These are phyloP conservation scores for Globisporangium cystogenes DNA, from an alignment of 352 stramenopile species.

Conservation along the genomic window DNA sequence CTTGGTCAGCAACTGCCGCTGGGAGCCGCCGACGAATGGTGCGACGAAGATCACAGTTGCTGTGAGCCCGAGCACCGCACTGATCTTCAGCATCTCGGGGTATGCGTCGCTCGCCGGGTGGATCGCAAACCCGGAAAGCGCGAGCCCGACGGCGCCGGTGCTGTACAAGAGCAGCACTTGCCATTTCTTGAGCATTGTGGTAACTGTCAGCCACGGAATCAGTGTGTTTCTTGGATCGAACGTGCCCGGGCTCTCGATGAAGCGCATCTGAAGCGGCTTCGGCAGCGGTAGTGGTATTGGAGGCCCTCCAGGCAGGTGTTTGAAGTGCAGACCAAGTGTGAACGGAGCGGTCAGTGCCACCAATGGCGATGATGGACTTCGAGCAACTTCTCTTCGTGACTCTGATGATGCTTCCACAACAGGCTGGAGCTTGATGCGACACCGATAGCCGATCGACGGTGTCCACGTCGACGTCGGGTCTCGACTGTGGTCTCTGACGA, in stretches of 20 bases:
- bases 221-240: conserved; percentile 3
- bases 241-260: background rate
- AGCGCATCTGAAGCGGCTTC: conserved; percentile 2
- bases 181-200: background rate
- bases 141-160: conserved; percentile 1
- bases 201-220: background rate
- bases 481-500: background rate
- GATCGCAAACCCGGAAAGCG: conserved; percentile 5
- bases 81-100: background rate
- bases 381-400: background rate
- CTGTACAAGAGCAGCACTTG: conserved; percentile 2
- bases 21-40: conserved; percentile 2
- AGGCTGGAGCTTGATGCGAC: conserved; percentile 4
- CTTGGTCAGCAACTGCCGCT: conserved; percentile 12
- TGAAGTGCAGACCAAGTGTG: background rate
- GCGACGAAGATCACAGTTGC: background rate
- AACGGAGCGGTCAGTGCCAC: background rate
- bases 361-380: too few species aligned
- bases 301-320: background rate
- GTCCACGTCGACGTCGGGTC: conserved; percentile 1
- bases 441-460: conserved; percentile 9
- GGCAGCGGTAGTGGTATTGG: background rate
- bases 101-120: background rate
- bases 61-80: background rate
- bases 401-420: too few species aligned